Conservation (phyloP, 768 basidiomycete genomes). For the Boletus pseudo-olivaceus region DNA sequence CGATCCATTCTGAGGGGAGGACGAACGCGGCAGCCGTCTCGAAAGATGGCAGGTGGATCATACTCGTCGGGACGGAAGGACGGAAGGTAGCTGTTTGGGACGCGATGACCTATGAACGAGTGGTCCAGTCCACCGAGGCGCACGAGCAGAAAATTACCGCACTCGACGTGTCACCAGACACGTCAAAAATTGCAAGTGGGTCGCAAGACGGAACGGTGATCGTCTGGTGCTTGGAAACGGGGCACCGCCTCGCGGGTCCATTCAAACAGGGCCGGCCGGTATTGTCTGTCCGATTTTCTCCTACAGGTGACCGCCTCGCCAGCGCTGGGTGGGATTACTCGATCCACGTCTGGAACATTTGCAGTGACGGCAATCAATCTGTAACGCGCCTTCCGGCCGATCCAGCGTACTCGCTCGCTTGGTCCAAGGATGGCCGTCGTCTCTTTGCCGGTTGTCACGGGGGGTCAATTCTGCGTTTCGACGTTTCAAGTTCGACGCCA, state of each 20-base stretch:
- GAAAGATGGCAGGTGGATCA: conserved; percentile 17
- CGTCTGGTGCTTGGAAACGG: conserved; percentile 21
- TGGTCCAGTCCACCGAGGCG: conserved; percentile 6
- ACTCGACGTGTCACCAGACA: conserved; percentile 21
- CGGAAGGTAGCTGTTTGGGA: conserved; percentile 10
- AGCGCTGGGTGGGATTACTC: conserved; percentile 1
- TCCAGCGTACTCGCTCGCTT: conserved; percentile 14
- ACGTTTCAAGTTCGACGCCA: not conserved
- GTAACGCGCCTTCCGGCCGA: not conserved
- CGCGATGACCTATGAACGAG: not conserved
- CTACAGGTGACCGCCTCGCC: conserved; percentile 18
- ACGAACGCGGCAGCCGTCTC: conserved; percentile 3
- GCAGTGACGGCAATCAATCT: not conserved
- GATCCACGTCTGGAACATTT: conserved; percentile 9
- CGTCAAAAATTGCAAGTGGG: conserved; percentile 20
- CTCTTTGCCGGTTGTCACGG: conserved; percentile 15
- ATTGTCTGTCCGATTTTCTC: conserved; percentile 21
- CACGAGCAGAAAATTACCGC: conserved; percentile 15
- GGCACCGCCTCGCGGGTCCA: conserved; percentile 11
- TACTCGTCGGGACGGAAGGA: not conserved
- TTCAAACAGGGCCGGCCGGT: conserved; percentile 11
- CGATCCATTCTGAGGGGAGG: not conserved
- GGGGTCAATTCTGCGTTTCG: conserved; percentile 14
- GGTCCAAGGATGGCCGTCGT: conserved; percentile 16
- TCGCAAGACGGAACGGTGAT: conserved; percentile 19